Conservation (phyloP, 2,329 filamentous ascomycete genomes). For the Botrytis cinerea region DNA sequence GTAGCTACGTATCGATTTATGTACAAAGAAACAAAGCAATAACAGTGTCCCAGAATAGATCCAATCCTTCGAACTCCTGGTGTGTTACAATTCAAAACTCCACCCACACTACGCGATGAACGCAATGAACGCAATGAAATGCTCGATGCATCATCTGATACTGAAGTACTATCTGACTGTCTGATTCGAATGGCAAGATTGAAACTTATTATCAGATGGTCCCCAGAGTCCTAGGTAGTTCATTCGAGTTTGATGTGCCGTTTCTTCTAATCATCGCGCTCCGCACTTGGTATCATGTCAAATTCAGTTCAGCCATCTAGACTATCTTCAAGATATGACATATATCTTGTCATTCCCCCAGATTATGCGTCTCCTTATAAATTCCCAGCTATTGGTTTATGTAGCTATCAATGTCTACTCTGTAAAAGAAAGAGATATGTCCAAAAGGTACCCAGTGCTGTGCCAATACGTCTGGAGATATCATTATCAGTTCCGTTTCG, state of each 20-base stretch:
- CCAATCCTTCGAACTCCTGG: background rate
- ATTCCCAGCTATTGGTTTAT: background rate
- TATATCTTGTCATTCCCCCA: background rate
- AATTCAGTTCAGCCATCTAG: background rate
- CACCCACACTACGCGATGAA: background rate
- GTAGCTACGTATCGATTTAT: background rate
- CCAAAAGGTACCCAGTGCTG: constrained; percentile 74
- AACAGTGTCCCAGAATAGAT: background rate
- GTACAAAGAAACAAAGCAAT: background rate
- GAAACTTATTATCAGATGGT: background rate
- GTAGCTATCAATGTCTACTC: constrained; percentile 60
- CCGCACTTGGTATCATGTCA: background rate
- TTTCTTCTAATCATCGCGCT: background rate
- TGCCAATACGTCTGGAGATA: constrained; percentile 75
- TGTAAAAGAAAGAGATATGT: constrained; percentile 61
- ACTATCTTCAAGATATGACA: background rate
- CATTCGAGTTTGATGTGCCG: background rate
- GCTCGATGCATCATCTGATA: background rate
- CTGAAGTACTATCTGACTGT: background rate
- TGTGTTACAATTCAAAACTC: background rate
- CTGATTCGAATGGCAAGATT: background rate
- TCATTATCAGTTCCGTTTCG: constrained; percentile 72
- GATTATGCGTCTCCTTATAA: background rate
- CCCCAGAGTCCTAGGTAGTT: background rate
- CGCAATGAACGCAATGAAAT: too few species aligned